Base-by-base conservation (phyloP, 2,329 filamentous ascomycete species). In the Claviceps africana region DNA sequence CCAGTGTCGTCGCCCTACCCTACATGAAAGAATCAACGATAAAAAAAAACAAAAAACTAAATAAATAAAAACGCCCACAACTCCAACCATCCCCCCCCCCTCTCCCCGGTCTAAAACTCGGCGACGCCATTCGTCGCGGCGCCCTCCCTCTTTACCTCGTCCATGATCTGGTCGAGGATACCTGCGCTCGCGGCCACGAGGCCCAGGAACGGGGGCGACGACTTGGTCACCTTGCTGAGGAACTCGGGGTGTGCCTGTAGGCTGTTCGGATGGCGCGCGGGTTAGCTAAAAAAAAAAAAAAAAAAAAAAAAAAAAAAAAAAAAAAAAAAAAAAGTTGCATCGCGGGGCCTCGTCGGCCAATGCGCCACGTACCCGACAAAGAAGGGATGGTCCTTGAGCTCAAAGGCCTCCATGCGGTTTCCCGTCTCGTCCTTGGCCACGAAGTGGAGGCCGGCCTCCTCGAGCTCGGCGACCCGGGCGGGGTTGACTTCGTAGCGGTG, bases 401-500 rank as follows among this genome's bases (percentile, higher is more conserved):
- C 88, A 37, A 94, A 71, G 48, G 89, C 78, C 70, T 94, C 88
- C 83, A 93, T 88, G 33, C 88, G 79, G 59, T 84, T 79, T 45
- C 85, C 86, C 55, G 76, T 81, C 53, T 86, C 82, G 61, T 94
- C 88, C 66, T 88, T 89, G 57, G 85, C 86, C 54, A 90, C 76
- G 62, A 94, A 90, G 43, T 75, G 35, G 19, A 95, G 72, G 0
- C 88, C 89, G 5, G 76, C 79, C 46, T 77, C 69, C 57, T 87
- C 77, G 3, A 95, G 73, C 33, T 70, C 69, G 4, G 84, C 79
- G 50, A 94, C 79, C 62, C 84, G 83, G 11, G 80, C 77, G 0
- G 89, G 88, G 70, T 95, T 95, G 57, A 95, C 86, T 71, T 95
- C 89, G 65, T 95, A 95, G 39, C 88, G 80, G 69, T 95, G 89